Evolutionary conservation across 208 protist genomes (phyloP).

Genomic region (Trypanosoma rangeli): DNA sequence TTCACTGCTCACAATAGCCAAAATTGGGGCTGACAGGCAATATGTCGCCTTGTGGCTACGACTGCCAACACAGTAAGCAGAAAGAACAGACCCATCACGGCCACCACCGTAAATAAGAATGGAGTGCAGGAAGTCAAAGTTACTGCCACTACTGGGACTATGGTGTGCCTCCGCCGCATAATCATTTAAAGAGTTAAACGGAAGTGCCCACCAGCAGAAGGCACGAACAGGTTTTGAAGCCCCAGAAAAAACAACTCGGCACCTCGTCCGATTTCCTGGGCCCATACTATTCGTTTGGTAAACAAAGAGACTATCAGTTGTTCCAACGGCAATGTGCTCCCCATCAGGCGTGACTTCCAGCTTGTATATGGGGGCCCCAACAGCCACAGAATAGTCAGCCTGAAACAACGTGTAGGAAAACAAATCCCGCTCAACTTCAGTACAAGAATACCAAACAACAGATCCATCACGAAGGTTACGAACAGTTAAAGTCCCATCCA

Average conservation of each 20-base stretch:
- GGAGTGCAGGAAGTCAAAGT: constrained; percentile 19
- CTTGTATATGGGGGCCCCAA: constrained; percentile 38
- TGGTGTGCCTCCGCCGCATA: constrained; percentile 2
- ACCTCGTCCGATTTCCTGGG: constrained; percentile 13
- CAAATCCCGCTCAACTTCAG: background rate
- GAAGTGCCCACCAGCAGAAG: constrained; percentile 33
- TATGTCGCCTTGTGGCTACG: constrained; percentile 16
- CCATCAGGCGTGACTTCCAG: constrained; percentile 32
- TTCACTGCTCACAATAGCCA: constrained; percentile 28
- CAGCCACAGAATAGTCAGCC: constrained; percentile 13
- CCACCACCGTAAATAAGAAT: constrained; percentile 34
- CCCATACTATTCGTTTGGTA: constrained; percentile 29
- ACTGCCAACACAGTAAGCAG: constrained; percentile 26
- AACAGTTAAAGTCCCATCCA: constrained; percentile 29
- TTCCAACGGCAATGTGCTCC: constrained; percentile 41
- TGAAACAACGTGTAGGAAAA: background rate
- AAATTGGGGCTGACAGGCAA: constrained; percentile 21
- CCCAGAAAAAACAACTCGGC: constrained; percentile 24
- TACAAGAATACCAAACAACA: constrained; percentile 1
- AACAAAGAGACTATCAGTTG: constrained; percentile 32
- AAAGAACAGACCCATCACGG: constrained; percentile 28
- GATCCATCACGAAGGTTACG: constrained; percentile 28
- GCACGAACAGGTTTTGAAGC: constrained; percentile 30
- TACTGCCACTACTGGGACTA: background rate
- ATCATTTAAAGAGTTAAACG: constrained; percentile 1